These are phyloP conservation scores for Stylonectria norvegica DNA, from an alignment of 2,329 filamentous ascomycete genomes.

Conservation along the genomic window DNA sequence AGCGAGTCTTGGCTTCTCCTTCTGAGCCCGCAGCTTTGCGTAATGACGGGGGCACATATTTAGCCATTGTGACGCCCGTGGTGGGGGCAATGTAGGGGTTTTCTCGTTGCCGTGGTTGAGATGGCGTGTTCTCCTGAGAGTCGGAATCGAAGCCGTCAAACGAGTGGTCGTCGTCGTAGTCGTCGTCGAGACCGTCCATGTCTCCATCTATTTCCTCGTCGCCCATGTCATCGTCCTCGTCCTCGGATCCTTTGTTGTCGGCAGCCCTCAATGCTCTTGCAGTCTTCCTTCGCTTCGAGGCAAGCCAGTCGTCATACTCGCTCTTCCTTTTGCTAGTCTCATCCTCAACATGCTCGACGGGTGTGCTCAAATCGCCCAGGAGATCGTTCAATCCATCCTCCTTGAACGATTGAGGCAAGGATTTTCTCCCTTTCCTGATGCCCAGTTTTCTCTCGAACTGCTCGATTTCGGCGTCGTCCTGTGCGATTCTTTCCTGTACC, in stretches of 20 bases:
- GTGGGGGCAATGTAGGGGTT: constrained; percentile 85
- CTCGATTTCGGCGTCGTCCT: constrained; percentile 87
- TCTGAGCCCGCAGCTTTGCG: constrained; percentile 62
- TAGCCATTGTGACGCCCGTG: constrained; percentile 47
- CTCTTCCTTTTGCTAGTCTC: constrained; percentile 55
- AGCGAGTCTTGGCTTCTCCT: constrained; percentile 61
- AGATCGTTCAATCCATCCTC: constrained; percentile 83
- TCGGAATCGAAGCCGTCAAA: constrained; percentile 41
- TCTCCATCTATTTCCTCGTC: constrained; percentile 20
- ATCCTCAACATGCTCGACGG: constrained; percentile 41
- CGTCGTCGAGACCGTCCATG: constrained; percentile 21
- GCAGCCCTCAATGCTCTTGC: constrained; percentile 18
- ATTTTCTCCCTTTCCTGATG: constrained; percentile 71
- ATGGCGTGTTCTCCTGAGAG: constrained; percentile 28
- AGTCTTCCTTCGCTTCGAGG: constrained; percentile 53
- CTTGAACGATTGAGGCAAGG: constrained; percentile 66
- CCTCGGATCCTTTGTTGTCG: background rate
- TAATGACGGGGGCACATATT: constrained; percentile 88
- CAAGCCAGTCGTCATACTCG: constrained; percentile 59
- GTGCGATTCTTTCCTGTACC: constrained; percentile 56
- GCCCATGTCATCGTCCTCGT: constrained; percentile 25
- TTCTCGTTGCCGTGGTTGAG: constrained; percentile 58
- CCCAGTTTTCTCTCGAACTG: constrained; percentile 85
- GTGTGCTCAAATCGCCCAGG: constrained; percentile 57
- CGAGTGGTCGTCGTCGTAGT: constrained; percentile 31